phyloP scores from a whole-genome alignment of 768 basidiomycete genomes.

The Mycena olivaceomarginata region DNA sequence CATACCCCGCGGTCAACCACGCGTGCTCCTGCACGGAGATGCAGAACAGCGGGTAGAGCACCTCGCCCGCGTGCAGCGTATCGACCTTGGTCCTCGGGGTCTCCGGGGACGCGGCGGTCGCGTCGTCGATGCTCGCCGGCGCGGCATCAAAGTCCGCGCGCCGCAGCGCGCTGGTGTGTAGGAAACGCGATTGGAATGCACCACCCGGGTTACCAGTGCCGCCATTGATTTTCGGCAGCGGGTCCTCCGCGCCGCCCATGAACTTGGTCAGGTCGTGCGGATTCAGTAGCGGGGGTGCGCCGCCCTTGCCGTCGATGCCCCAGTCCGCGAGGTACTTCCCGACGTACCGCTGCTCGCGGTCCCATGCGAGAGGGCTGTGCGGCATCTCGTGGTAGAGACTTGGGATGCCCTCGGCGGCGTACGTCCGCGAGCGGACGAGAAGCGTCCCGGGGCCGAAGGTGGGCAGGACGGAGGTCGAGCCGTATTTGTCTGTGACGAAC shows the following conservation, averaged over 20 bases:
- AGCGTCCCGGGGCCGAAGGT: constrained; percentile 95
- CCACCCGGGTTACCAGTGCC: too few relatives aligned
- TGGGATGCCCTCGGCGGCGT: constrained; percentile 50
- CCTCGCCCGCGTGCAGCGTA: constrained; percentile 66
- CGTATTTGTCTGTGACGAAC: constrained; percentile 84
- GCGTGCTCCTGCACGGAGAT: constrained; percentile 90
- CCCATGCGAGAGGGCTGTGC: constrained; percentile 28
- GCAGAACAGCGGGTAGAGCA: constrained; percentile 85
- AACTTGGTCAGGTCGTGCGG: background rate
- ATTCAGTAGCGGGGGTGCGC: constrained; percentile 1
- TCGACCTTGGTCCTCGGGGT: constrained; percentile 37
- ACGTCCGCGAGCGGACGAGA: constrained; percentile 78
- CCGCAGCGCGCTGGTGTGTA: constrained; percentile 36
- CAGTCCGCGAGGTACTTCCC: constrained; percentile 39
- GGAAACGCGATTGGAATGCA: constrained; percentile 27
- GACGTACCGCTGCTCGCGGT: constrained; percentile 27
- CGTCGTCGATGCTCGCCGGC: background rate
- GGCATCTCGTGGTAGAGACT: constrained; percentile 33
- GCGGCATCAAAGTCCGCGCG: background rate
- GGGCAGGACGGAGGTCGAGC: constrained; percentile 82
- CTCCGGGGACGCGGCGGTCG: background rate
- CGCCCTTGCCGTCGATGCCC: constrained; percentile 30
- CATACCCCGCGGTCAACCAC: constrained; percentile 90
- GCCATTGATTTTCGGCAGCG: background rate
- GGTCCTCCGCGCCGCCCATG: background rate